These are phyloP conservation scores for Fusarium sp. DNA, from an alignment of 2,329 filamentous ascomycete genomes.

Conservation along the genomic window DNA sequence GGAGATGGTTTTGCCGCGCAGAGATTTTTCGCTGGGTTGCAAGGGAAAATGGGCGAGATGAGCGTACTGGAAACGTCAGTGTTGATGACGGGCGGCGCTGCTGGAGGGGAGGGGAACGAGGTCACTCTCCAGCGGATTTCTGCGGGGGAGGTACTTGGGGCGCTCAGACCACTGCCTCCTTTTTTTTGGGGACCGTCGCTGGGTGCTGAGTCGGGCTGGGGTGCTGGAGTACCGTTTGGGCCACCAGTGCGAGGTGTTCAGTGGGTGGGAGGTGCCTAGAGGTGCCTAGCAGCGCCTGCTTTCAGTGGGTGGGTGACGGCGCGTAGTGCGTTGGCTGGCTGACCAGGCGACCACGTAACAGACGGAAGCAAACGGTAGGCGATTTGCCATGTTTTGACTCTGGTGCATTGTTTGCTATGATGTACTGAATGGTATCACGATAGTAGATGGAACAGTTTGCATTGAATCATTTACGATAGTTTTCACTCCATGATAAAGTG, in stretches of 20 bases:
- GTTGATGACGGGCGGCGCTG: slow-evolving; percentile 42
- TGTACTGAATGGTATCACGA: background rate
- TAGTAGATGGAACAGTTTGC: background rate
- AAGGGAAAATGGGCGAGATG: slow-evolving; percentile 42
- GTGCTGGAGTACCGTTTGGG: background rate
- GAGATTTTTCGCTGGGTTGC: slow-evolving; percentile 64
- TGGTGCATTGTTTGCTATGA: background rate
- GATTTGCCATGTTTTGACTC: background rate
- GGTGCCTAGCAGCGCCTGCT: background rate
- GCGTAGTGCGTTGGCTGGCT: background rate
- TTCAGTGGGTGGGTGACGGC: slow-evolving; percentile 7
- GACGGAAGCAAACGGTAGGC: slow-evolving; percentile 9
- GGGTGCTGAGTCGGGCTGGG: background rate
- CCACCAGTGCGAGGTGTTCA: background rate
- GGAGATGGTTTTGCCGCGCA: slow-evolving; percentile 65
- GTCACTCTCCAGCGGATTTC: slow-evolving; percentile 42
- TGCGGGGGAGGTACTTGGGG: slow-evolving; percentile 44
- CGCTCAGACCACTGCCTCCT: slow-evolving; percentile 50
- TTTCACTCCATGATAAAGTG: background rate
- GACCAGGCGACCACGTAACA: slow-evolving; percentile 20
- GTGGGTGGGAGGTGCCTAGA: slow-evolving; percentile 5
- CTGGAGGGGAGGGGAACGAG: slow-evolving; percentile 29
- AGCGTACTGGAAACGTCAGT: slow-evolving; percentile 18
- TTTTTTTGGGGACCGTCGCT: slow-evolving; percentile 35
- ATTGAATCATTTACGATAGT: background rate